phyloP scores from a whole-genome alignment of 2,329 filamentous ascomycete genomes.

The Stagonosporopsis cucurbitacearum region DNA sequence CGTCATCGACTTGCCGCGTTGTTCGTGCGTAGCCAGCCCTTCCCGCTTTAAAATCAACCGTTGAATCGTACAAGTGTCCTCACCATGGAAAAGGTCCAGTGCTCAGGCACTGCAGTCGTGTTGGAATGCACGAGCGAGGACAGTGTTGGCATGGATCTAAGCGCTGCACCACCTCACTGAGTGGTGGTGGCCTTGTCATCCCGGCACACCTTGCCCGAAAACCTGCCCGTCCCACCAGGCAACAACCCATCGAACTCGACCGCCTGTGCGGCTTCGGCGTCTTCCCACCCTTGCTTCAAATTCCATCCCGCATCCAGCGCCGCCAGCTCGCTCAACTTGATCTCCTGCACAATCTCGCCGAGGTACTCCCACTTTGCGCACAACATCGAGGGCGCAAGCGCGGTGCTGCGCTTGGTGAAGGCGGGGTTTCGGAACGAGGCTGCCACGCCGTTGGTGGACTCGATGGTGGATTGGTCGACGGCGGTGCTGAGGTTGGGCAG shows the following conservation, averaged over 20 bases:
- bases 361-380: slow-evolving; percentile 44
- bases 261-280: slow-evolving; percentile 43
- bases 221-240: slow-evolving; percentile 52
- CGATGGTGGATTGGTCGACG: slow-evolving; percentile 47
- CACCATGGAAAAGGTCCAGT: not conserved
- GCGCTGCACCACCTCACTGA: too few relatives aligned
- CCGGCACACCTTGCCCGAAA: slow-evolving; percentile 35
- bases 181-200: not conserved
- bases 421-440: slow-evolving; percentile 20
- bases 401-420: slow-evolving; percentile 40
- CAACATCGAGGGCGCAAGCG: slow-evolving; percentile 49
- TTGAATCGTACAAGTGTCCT: not conserved
- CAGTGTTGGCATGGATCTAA: too few relatives aligned
- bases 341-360: slow-evolving; percentile 50
- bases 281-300: slow-evolving; percentile 41
- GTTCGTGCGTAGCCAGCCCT: too few relatives aligned
- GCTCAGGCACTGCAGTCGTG: too few relatives aligned
- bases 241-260: slow-evolving; percentile 51
- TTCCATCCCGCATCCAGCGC: slow-evolving; percentile 44
- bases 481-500: slow-evolving; percentile 39
- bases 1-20: too few relatives aligned
- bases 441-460: slow-evolving; percentile 22
- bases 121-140: too few relatives aligned
- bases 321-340: slow-evolving; percentile 42
- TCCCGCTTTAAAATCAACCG: not conserved